Base-by-base conservation (phyloP, 768 basidiomycete species). In the Kwoniella sp. region DNA sequence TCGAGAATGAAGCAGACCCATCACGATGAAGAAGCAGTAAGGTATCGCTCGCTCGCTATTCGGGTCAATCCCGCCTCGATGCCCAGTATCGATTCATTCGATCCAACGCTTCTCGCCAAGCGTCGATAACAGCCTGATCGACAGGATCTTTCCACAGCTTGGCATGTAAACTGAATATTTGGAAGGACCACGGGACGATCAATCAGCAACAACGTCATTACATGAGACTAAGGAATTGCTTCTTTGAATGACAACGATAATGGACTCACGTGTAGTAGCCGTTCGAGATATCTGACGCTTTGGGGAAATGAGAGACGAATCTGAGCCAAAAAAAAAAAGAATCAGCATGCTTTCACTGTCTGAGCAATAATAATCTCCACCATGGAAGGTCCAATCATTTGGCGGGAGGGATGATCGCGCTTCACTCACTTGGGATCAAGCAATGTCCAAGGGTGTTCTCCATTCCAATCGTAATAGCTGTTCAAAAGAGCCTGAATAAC, bases 61-160 rank as follows among this genome's bases (percentile, higher is more conserved):
- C n/a, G n/a, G n/a, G n/a, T n/a, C n/a, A n/a, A n/a, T 44, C 40
- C 17, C 17, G 40, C 40, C 40, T 44, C 40, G 40, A 10, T 3
- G 40, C 40, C 40, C 40, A 44, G 40, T 44, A 44, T 44, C 37
- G 33, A 8, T 64, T 50, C 62, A 64, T 64, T 25, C 44, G 36
- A 9, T 3, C 30, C 17, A 64, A 21, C 2, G 37, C 48, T 4
- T 51, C 55, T 17, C 25, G 5, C 62, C 62, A 64, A 6, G 36
- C 15, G 2, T 44, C n/a, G 9, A 19, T 40, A 15, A 64, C 55
- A 12, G 25, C 47, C 22, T 49, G 25, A 30, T 56, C 46, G 15
- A 64, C 49, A 15, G 48, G 55, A 47, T 64, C 62, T 37, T 64
- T 64, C 62, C 62, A 64, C 55, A 64, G 50, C 47, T 64, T 64